A percentile compares a stretch with the other conserved stretches of the same genome.
phyloP scores from a whole-genome alignment of 495 filamentous ascomycete species.

The Aspergillus incahuasiensis region DNA sequence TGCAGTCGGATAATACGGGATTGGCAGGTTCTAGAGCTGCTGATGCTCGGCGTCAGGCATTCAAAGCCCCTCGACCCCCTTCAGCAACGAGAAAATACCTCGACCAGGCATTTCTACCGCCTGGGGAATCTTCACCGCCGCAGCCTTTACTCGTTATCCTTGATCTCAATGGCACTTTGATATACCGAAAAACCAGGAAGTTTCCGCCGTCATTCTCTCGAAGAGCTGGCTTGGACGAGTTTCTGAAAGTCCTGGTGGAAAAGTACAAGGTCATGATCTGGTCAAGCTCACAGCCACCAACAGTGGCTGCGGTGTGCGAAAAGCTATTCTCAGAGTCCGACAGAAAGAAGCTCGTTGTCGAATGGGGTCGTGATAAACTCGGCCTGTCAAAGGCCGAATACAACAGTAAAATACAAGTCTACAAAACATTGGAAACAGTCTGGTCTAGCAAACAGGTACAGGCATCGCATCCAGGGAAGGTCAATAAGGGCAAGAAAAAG shows the following conservation, averaged over 20 bases:
- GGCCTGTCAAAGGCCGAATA: constrained; percentile 61
- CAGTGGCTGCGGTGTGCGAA: constrained; percentile 55
- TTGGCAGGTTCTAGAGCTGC: background rate
- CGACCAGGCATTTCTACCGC: constrained; percentile 30
- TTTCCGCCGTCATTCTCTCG: constrained; percentile 49
- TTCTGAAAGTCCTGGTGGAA: constrained; percentile 62
- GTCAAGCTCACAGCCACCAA: constrained; percentile 74
- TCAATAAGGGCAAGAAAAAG: background rate
- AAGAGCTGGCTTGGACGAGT: constrained; percentile 58
- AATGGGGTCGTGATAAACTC: constrained; percentile 80
- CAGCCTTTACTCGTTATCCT: constrained; percentile 70
- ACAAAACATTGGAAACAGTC: constrained; percentile 71
- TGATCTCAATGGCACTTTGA: constrained; percentile 89
- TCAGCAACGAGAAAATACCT: constrained; percentile 42
- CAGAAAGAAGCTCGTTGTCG: constrained; percentile 52
- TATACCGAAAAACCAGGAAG: constrained; percentile 56
- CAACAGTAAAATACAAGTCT: constrained; percentile 69
- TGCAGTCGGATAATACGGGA: background rate
- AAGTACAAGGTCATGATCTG: constrained; percentile 81
- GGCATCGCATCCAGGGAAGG: constrained; percentile 35
- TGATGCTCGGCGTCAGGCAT: background rate
- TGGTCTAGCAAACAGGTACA: constrained; percentile 60
- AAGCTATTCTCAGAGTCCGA: constrained; percentile 45
- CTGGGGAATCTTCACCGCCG: constrained; percentile 22
- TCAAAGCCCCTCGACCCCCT: constrained; percentile 25